Evolutionary conservation across 2,329 filamentous ascomycete genomes (phyloP), one percentile per base, ranked within the genome.

Genomic region (Venturia carpophila): DNA sequence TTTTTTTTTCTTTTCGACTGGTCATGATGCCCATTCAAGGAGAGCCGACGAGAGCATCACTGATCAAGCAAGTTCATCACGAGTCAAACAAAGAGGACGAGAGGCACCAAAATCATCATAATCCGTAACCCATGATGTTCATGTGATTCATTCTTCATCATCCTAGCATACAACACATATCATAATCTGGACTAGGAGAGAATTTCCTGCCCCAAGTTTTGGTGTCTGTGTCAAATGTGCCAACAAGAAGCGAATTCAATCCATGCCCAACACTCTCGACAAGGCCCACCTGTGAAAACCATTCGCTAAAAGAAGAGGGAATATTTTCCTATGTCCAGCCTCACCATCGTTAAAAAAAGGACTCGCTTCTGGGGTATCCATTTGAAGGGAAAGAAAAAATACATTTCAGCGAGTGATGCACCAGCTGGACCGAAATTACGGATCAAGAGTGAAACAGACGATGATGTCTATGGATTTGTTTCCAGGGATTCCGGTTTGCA

Each of bases 281-380:
- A 58, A 58, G 30, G 24, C 37, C 52, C 52, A 37, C 27, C 37
- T 15, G 30, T 58, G 27, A 58, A 37, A 55, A 55, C 7, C 24
- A 58, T 34, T n/a, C 30, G 52, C 27, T 58, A 34, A n/a, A 58
- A 37, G 19, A 58, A 58, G 30, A 9, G 2, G 60, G 60, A 15
- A 11, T 62, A 62, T 47, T 43, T 47, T 43, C 60, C 39, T 62
- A 24, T 45, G 43, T 30, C 60, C 37, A 24, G 60, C 17, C 43
- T 21, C 1, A 39, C 21, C 60, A 60, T 60, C 9, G 9, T 21
- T 27, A 43, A 41, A 9, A 41, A 60, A 43, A 43, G 27, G 39
- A 62, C 43, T 43, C 60, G 43, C 52, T 58, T 37, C 30, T 58
- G 52, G 52, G 52, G 52, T 58, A 58, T 58, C 15, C 52, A 21